phyloP scores from a whole-genome alignment of 2,329 filamentous ascomycete species.

The Nemania sp. region DNA sequence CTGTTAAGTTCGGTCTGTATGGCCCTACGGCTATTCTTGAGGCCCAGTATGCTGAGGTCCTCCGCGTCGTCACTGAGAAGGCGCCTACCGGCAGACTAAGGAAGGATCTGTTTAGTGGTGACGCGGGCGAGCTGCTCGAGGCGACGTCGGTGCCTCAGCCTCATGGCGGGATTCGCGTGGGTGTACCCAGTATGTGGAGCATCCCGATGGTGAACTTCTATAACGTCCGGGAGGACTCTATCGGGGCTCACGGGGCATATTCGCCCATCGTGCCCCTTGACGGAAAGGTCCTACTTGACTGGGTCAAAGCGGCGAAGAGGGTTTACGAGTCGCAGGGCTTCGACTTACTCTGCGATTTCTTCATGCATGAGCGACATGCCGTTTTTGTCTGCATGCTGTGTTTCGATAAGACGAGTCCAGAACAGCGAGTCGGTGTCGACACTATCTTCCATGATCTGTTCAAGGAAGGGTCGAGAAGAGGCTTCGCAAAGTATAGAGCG shows the following conservation, averaged over 20 bases:
- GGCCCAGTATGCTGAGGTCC: slow-evolving; percentile 48
- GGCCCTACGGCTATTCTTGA: slow-evolving; percentile 47
- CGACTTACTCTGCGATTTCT: slow-evolving; percentile 52
- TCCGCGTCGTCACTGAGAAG: slow-evolving; percentile 40
- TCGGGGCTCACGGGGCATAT: slow-evolving; percentile 44
- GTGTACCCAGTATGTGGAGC: slow-evolving; percentile 43
- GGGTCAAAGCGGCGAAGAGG: slow-evolving; percentile 45
- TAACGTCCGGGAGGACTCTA: slow-evolving; percentile 35
- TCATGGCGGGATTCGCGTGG: slow-evolving; percentile 43
- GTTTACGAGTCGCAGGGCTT: slow-evolving; percentile 48
- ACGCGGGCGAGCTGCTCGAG: slow-evolving; percentile 44
- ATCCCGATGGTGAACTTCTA: slow-evolving; percentile 44
- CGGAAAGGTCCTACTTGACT: slow-evolving; percentile 46
- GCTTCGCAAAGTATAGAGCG: slow-evolving; percentile 44
- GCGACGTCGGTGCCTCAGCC: slow-evolving; percentile 40
- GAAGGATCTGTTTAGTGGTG: slow-evolving; percentile 44
- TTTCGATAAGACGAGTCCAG: slow-evolving; percentile 48
- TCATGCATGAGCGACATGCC: slow-evolving; percentile 51
- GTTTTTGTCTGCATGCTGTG: slow-evolving; percentile 53
- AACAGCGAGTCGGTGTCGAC: slow-evolving; percentile 43
- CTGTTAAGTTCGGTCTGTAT: slow-evolving; percentile 49
- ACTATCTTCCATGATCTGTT: slow-evolving; percentile 41
- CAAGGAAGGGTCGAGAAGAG: slow-evolving; percentile 40
- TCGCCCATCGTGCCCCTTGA: slow-evolving; percentile 43
- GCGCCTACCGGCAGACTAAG: slow-evolving; percentile 44